Conservation (phyloP, 306 rosid genomes). For the Vicia villosa region DNA sequence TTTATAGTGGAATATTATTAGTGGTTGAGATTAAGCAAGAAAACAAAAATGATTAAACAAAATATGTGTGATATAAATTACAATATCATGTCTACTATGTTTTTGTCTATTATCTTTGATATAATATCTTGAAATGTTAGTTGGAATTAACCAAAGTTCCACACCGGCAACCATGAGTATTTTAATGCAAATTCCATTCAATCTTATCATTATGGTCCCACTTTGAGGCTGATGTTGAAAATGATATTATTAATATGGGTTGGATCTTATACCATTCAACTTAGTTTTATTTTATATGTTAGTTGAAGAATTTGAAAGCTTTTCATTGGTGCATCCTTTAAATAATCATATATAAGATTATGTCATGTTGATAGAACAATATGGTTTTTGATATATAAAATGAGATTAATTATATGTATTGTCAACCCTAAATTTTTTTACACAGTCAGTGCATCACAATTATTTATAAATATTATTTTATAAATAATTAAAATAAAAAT, state of each 20-base stretch:
- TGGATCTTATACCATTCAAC: constrained; percentile 21
- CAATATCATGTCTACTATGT: constrained; percentile 30
- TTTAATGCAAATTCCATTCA: constrained; percentile 32
- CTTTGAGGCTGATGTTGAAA: constrained; percentile 34
- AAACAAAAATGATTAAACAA: constrained; percentile 19
- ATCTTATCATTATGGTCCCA: constrained; percentile 39
- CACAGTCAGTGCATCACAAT: too few relatives aligned
- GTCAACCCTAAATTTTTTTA: too few relatives aligned
- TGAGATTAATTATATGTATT: too few relatives aligned
- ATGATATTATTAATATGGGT: background rate
- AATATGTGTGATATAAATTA: constrained; percentile 30
- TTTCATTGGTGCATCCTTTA: constrained; percentile 1
- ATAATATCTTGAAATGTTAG: constrained; percentile 24
- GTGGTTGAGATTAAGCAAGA: constrained; percentile 34
- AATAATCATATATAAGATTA: background rate
- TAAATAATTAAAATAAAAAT: too few relatives aligned
- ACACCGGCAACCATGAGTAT: constrained; percentile 28
- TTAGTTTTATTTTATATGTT: background rate
- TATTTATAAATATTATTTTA: too few relatives aligned
- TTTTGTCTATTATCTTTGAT: background rate
- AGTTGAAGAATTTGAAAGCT: constrained; percentile 29
- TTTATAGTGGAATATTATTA: constrained; percentile 9
- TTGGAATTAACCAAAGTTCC: constrained; percentile 25
- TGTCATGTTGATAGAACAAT: background rate
- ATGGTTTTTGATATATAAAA: background rate